Base-by-base conservation (phyloP, 2,329 filamentous ascomycete species). In the Periconia sp. region DNA sequence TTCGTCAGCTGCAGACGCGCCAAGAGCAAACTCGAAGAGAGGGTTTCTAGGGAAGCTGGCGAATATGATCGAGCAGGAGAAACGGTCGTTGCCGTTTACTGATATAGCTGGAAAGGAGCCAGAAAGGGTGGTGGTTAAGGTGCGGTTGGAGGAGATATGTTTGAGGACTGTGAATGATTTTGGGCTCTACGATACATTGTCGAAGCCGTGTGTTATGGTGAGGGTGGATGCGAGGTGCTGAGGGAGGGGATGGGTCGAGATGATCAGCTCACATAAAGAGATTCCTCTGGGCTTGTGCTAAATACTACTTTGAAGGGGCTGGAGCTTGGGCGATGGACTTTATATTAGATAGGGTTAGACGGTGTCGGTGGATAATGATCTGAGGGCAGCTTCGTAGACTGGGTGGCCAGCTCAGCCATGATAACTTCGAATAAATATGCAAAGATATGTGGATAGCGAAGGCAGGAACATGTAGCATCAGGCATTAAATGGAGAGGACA, bases 161-260 rank as follows among this genome's bases (percentile, higher is more conserved):
- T 54, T 72, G 55, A 57, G 70, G 45, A 72, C 70, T 6, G 57
- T 67, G 47, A 71, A 59, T 49, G 69, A 71, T 23, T 73, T 73
- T 57, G 70, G 70, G 31, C 52, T 73, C 6, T 73, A 70, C 41
- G 69, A 72, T 56, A 72, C 70, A 1, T 64, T 72, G 65, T 64
- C 63, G 40, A 71, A 61, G 45, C 65, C 68, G 50, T 72, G 69
- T 51, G 57, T 72, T 11, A 65, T 70, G 43, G 56, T 72, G 20
- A 51, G 61, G 27, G 63, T 71, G 1, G 66, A 72, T 52, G 69
- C 64, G 27, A 59, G 62, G 44, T 70, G 64, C 56, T 72, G 57
- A 69, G 37, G 43, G 23, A 14, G 31, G 14, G 14, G 14, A 19
- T 45, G 9, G 43, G 20, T 10, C n/a, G n/a, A n/a, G n/a, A n/a